These are phyloP conservation scores for Hemisphaericaspora subhashii DNA, from an alignment of 1,139 yeast genomes.

Conservation along the genomic window DNA sequence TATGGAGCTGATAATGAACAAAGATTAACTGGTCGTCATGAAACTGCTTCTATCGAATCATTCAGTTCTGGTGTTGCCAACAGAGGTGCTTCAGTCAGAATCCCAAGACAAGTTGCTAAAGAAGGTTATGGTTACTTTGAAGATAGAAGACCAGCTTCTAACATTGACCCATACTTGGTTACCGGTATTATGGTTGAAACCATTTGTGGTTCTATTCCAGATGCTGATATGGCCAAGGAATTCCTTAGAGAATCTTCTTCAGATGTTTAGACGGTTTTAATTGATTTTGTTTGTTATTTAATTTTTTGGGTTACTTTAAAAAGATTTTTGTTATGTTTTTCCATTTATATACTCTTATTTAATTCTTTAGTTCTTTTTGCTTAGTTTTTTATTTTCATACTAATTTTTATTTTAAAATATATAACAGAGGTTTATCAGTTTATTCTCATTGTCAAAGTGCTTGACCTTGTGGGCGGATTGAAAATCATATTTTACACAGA, in stretches of 20 bases:
- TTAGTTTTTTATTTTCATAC: neutral
- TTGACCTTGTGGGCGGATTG: constrained; percentile 1
- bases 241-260: constrained; percentile 69
- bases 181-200: constrained; percentile 98
- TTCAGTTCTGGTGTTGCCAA: constrained; percentile 98
- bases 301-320: neutral
- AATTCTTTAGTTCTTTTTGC: constrained; percentile 1
- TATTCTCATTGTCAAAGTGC: constrained; percentile 3
- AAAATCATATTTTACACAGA: neutral
- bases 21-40: constrained; percentile 98
- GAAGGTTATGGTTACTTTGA: constrained; percentile 98
- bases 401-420: neutral
- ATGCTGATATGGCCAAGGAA: constrained; percentile 93
- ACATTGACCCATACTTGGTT: constrained; percentile 97
- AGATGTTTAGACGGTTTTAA: constrained; percentile 18
- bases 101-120: constrained; percentile 97
- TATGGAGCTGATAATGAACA: constrained; percentile 93
- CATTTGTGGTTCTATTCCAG: constrained; percentile 91
- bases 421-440: neutral
- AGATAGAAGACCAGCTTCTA: constrained; percentile 99
- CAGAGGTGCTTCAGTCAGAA: constrained; percentile 98
- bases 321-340: too few species aligned
- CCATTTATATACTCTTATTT: too few species aligned
- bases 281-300: too few species aligned
- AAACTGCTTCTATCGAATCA: constrained; percentile 89